Conservation (phyloP, 768 basidiomycete species). For the Tulasnella calospora region DNA sequence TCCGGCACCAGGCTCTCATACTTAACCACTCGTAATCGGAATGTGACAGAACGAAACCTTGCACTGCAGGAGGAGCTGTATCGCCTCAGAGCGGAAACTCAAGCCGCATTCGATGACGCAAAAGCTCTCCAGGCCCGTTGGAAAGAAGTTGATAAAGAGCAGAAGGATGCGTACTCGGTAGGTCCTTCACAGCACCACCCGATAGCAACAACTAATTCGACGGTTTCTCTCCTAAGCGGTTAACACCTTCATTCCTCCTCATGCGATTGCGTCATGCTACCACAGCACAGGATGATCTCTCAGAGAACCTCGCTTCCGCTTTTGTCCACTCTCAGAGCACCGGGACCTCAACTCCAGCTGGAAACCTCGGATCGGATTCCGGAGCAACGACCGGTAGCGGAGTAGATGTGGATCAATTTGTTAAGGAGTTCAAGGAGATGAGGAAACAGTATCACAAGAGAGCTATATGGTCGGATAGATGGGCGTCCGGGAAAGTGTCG, state of each 20-base stretch:
- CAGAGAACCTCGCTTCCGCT: constrained; percentile 75
- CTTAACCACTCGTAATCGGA: neutral
- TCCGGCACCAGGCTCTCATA: neutral
- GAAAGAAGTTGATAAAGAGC: constrained; percentile 84
- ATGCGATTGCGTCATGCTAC: constrained; percentile 83
- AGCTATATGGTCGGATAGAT: constrained; percentile 82
- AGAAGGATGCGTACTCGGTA: constrained; percentile 84
- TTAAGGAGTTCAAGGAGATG: constrained; percentile 79
- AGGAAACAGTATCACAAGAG: constrained; percentile 92
- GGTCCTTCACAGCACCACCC: constrained; percentile 26
- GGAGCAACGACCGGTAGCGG: constrained; percentile 35
- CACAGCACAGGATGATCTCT: constrained; percentile 83
- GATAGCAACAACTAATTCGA: neutral
- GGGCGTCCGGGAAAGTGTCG: constrained; percentile 76
- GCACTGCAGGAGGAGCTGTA: constrained; percentile 71
- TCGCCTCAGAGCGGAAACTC: constrained; percentile 70
- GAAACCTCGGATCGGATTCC: constrained; percentile 13
- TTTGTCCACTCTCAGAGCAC: constrained; percentile 60
- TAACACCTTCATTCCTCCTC: constrained; percentile 80
- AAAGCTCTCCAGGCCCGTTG: constrained; percentile 74
- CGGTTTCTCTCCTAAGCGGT: constrained; percentile 51
- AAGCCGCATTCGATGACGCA: constrained; percentile 83
- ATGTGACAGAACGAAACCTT: constrained; percentile 60
- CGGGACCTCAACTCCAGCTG: neutral
- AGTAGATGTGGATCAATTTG: constrained; percentile 74